Conservation (phyloP, 2,329 filamentous ascomycete species). For the Pleoardoris graminearum region DNA sequence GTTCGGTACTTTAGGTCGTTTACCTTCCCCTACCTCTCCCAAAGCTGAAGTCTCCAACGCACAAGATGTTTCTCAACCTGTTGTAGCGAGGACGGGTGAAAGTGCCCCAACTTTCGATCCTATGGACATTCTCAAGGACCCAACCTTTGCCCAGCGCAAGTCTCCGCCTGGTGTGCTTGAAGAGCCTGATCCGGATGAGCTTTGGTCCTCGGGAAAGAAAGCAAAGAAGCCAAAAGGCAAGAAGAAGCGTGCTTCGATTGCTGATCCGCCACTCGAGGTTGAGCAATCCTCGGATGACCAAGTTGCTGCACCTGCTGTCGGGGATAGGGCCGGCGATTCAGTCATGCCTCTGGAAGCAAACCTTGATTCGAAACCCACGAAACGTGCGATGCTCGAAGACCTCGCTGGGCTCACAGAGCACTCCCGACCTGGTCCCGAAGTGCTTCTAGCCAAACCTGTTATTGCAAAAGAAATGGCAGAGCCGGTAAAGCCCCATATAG, state of each 20-base stretch:
- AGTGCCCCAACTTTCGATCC: conserved; percentile 43
- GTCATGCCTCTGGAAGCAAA: not conserved
- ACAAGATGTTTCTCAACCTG: conserved; percentile 36
- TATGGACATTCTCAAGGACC: conserved; percentile 43
- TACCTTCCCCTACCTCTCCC: conserved; percentile 34
- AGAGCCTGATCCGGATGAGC: conserved; percentile 42
- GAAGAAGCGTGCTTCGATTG: conserved; percentile 37
- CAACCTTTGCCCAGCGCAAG: conserved; percentile 40
- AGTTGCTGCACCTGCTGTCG: not conserved
- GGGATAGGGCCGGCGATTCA: not conserved
- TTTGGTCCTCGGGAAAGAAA: conserved; percentile 48
- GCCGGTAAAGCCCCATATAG: conserved; percentile 5
- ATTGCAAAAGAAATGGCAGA: not conserved
- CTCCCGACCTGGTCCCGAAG: not conserved
- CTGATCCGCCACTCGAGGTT: conserved; percentile 13
- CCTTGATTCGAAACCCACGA: not conserved
- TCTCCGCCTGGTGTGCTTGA: conserved; percentile 39
- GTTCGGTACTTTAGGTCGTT: conserved; percentile 36
- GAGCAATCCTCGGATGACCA: not conserved
- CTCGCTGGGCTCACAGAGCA: not conserved
- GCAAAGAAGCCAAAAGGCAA: conserved; percentile 53
- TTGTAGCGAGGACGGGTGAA: conserved; percentile 39
- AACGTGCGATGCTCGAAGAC: not conserved
- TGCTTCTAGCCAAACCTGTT: not conserved
- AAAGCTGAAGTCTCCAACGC: conserved; percentile 23